Percentiles rank a stretch among this genome's conserved stretches.
Conservation (phyloP, 352 stramenopile species). For the Blastocystis sp. region DNA sequence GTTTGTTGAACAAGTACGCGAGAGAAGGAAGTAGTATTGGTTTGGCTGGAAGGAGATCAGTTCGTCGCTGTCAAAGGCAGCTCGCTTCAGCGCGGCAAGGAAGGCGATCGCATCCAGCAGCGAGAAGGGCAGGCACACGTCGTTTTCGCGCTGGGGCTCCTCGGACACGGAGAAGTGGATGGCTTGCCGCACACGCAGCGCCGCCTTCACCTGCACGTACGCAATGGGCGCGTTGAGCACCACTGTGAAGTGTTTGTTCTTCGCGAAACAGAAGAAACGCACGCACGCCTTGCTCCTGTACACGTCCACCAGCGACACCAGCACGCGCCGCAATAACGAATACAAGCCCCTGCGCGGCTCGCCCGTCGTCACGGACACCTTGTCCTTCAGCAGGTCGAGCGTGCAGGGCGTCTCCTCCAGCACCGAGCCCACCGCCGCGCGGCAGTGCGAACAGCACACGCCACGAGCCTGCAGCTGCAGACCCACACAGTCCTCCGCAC, state of each 20-base stretch:
- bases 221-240: neutral
- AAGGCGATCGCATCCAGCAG: neutral
- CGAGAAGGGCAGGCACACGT: neutral
- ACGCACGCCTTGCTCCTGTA: constrained; percentile 10
- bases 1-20: constrained; percentile 2
- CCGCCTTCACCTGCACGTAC: neutral
- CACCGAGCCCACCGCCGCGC: neutral
- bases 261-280: neutral
- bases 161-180: constrained; percentile 24
- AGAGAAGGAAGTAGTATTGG: constrained; percentile 6
- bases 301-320: constrained; percentile 3
- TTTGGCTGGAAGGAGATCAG: neutral
- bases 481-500: neutral
- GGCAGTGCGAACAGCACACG: constrained; percentile 3
- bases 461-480: neutral
- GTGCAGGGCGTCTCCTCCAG: neutral
- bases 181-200: neutral
- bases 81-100: neutral
- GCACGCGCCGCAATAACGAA: neutral
- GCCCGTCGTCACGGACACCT: neutral
- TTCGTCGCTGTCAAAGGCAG: neutral
- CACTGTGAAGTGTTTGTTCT: neutral
- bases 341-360: neutral
- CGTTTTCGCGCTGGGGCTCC: neutral
- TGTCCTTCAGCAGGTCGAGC: constrained; percentile 36